Base-by-base conservation (phyloP, 1,284 basidiomycete genomes). In the Rhodotorula glutinis region DNA sequence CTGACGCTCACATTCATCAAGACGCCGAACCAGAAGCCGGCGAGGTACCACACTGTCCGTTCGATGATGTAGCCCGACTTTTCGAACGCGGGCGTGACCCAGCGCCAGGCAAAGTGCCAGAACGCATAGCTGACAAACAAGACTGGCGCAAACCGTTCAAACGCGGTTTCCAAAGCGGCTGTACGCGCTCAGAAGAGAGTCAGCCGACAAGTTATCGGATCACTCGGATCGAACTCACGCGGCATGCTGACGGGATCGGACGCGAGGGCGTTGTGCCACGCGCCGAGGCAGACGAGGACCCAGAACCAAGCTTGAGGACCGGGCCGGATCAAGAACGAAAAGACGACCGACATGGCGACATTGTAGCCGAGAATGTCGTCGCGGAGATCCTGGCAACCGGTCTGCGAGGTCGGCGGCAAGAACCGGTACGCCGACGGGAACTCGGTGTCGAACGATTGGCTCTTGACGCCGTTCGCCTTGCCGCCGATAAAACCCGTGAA, bases 191-290 rank as follows among this genome's bases (percentile, higher is more conserved):
- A 66, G 72, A 16, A 72, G 73, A 7, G 43, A 38, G 33, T 38
- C 33, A 38, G 33, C n/a, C n/a, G n/a, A n/a, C n/a, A n/a, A n/a
- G n/a, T n/a, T n/a, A n/a, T n/a, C n/a, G n/a, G n/a, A n/a, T n/a
- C n/a, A n/a, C n/a, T n/a, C n/a, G n/a, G n/a, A n/a, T n/a, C n/a
- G 23, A 33, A 60, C 66, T 82, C 80, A 30, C 88, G 90, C 13
- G 89, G 90, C 30, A 83, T 84, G 3, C 81, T 82, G 40, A 83
- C 84, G 2, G 90, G 89, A 75, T 92, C 88, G 2, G 88, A 89
- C 73, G 90, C 90, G 33, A 93, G 82, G 2, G 85, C 82, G 65
- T 92, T 82, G 74, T 94, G 91, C 91, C 91, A 93, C 77, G 86
- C 93, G 0, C 91, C 91, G 54, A 92, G 86, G 79, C 87, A 90